A percentile compares a stretch with the other conserved stretches of the same genome.
These are phyloP conservation scores for Vitis labrusca DNA, from an alignment of 164 flowering plant genomes.

Conservation along the genomic window DNA sequence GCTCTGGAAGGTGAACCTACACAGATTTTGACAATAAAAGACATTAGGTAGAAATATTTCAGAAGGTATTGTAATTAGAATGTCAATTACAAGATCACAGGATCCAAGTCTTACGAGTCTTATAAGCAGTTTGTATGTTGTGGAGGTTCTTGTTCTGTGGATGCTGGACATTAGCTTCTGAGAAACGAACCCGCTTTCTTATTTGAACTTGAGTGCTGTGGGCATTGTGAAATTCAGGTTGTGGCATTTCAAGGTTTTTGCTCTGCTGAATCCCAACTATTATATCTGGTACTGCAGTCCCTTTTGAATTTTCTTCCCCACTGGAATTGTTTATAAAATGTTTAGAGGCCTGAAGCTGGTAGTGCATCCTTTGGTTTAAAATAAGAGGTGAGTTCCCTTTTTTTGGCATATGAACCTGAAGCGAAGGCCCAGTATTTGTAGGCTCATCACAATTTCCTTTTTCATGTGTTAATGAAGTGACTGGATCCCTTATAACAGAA, in stretches of 20 bases:
- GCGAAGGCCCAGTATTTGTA: conserved; percentile 25
- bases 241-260: conserved; percentile 7
- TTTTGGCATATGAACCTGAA: conserved; percentile 18
- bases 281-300: conserved; percentile 12
- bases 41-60: not conserved
- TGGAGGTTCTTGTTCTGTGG: conserved; percentile 20
- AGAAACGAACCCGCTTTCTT: conserved; percentile 64
- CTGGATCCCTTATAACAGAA: conserved; percentile 3
- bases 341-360: conserved; percentile 33
- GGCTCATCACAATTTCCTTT: conserved; percentile 14
- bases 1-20: conserved; percentile 38
- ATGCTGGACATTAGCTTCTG: conserved; percentile 33
- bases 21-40: conserved; percentile 5
- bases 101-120: conserved; percentile 28
- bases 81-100: not conserved
- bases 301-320: conserved; percentile 16
- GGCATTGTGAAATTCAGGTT: conserved; percentile 11
- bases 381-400: conserved; percentile 28
- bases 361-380: conserved; percentile 22
- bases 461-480: not conserved
- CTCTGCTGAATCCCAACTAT: conserved; percentile 1
- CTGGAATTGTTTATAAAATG: conserved; percentile 13
- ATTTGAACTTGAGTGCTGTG: conserved; percentile 18
- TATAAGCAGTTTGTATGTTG: conserved; percentile 21
- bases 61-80: not conserved